A percentile compares a stretch with the other conserved stretches of the same genome.
These are phyloP conservation scores for Mycena floridula DNA, from an alignment of 768 basidiomycete genomes.

Conservation along the genomic window DNA sequence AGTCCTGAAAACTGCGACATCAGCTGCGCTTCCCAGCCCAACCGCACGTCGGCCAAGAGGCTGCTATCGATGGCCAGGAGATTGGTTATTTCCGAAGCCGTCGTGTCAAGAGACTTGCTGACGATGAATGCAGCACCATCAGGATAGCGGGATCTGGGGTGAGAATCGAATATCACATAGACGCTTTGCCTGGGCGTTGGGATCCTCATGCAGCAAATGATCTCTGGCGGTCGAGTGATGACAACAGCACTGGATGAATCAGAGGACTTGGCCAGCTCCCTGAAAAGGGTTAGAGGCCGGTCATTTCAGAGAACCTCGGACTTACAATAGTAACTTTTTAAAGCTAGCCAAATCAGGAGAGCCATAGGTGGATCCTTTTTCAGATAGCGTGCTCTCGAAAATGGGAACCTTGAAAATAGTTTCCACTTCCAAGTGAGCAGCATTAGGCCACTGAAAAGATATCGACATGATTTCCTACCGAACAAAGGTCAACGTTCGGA, in stretches of 20 bases:
- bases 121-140: conserved; percentile 55
- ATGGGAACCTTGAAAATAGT: conserved; percentile 38
- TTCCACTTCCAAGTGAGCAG: conserved; percentile 51
- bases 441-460: conserved; percentile 48
- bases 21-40: conserved; percentile 64
- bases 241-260: conserved; percentile 40
- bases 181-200: conserved; percentile 20
- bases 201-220: conserved; percentile 46
- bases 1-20: conserved; percentile 57
- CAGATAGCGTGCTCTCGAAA: conserved; percentile 35
- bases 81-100: conserved; percentile 36
- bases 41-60: conserved; percentile 31
- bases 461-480: conserved; percentile 57
- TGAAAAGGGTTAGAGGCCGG: not conserved
- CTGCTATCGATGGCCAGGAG: conserved; percentile 44
- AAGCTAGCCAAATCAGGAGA: conserved; percentile 32
- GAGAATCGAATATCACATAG: conserved; percentile 64
- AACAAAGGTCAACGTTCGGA: not conserved
- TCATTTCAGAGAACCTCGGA: too few species aligned
- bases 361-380: conserved; percentile 28
- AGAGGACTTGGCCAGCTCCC: too few species aligned
- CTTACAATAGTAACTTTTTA: conserved; percentile 24
- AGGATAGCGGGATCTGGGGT: conserved; percentile 53
- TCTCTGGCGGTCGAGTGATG: conserved; percentile 70
- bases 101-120: conserved; percentile 35